Evolutionary conservation across 139 green algal species (phyloP).

Genomic region (Spirogloea muscicola): DNA sequence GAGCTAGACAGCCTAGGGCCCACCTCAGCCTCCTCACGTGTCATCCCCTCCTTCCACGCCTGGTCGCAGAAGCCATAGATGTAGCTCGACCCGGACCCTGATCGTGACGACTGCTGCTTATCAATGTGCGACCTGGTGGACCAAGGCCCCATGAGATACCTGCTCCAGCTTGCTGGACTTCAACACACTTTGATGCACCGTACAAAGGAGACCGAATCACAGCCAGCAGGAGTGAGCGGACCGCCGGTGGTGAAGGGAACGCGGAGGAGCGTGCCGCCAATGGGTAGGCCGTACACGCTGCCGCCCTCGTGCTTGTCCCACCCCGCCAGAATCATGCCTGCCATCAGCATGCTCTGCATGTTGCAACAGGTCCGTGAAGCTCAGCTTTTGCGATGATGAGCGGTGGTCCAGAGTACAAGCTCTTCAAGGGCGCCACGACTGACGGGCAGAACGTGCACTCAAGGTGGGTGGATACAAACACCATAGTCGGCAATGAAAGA

Average conservation of each 20-base stretch:
- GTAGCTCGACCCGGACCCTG: constrained; percentile 44
- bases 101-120: not conserved
- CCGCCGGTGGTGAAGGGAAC: constrained; percentile 52
- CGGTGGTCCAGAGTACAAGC: not conserved
- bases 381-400: not conserved
- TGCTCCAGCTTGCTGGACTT: not conserved
- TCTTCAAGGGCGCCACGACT: not conserved
- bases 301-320: constrained; percentile 76
- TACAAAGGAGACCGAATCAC: not conserved
- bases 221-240: not conserved
- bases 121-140: not conserved
- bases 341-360: constrained; percentile 75
- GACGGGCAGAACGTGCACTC: too few species aligned
- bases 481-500: too few species aligned
- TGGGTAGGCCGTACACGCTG: constrained; percentile 52
- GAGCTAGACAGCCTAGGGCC: not conserved
- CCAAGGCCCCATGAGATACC: not conserved
- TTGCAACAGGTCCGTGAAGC: constrained; percentile 75
- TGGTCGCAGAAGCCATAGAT: constrained; percentile 48
- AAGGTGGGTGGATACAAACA: too few species aligned
- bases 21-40: constrained; percentile 40
- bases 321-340: constrained; percentile 90
- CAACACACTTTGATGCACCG: not conserved
- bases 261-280: constrained; percentile 51
- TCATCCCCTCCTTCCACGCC: constrained; percentile 35